Percentiles rank a stretch among this genome's conserved stretches.
phyloP scores from a whole-genome alignment of 2,329 filamentous ascomycete genomes.

The Aspergillus brasiliensis region DNA sequence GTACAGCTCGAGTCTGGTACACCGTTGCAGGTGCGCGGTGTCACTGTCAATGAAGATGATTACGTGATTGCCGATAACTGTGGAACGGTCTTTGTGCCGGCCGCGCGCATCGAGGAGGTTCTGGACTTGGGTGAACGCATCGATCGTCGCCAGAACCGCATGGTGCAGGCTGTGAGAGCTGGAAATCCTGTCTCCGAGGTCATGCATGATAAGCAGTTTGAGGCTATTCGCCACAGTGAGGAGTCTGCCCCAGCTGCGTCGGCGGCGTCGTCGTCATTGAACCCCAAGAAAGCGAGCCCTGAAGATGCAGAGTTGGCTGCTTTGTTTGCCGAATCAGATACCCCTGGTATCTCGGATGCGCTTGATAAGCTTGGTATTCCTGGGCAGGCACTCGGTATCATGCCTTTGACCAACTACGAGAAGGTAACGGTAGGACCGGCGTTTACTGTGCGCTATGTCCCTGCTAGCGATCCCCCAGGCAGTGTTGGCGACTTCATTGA shows the following conservation, averaged over 20 bases:
- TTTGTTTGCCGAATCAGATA: slow-evolving; percentile 22
- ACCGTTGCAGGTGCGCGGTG: slow-evolving; percentile 22
- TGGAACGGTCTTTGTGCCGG: slow-evolving; percentile 22
- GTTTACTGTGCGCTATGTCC: slow-evolving; percentile 36
- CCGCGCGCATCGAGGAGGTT: slow-evolving; percentile 19
- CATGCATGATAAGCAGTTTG: slow-evolving; percentile 26
- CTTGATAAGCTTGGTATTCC: slow-evolving; percentile 25
- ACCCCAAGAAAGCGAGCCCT: slow-evolving; percentile 11
- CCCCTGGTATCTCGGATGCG: slow-evolving; percentile 24
- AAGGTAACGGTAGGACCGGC: slow-evolving; percentile 35
- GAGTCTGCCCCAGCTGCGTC: neutral
- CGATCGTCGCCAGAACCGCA: slow-evolving; percentile 17
- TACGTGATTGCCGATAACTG: slow-evolving; percentile 25
- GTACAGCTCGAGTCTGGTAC: slow-evolving; percentile 35
- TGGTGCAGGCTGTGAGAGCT: slow-evolving; percentile 22
- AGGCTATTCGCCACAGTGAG: slow-evolving; percentile 13
- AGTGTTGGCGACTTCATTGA: slow-evolving; percentile 39
- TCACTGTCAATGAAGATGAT: slow-evolving; percentile 21
- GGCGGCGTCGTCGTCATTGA: neutral
- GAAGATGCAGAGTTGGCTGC: slow-evolving; percentile 21
- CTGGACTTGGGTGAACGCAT: slow-evolving; percentile 17
- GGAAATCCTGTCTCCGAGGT: slow-evolving; percentile 21
- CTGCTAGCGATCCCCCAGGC: slow-evolving; percentile 22
- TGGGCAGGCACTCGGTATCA: slow-evolving; percentile 22
- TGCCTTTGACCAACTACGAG: slow-evolving; percentile 28